Base-by-base conservation (phyloP, 2,329 filamentous ascomycete species). In the Thielaviopsis cerberus region DNA sequence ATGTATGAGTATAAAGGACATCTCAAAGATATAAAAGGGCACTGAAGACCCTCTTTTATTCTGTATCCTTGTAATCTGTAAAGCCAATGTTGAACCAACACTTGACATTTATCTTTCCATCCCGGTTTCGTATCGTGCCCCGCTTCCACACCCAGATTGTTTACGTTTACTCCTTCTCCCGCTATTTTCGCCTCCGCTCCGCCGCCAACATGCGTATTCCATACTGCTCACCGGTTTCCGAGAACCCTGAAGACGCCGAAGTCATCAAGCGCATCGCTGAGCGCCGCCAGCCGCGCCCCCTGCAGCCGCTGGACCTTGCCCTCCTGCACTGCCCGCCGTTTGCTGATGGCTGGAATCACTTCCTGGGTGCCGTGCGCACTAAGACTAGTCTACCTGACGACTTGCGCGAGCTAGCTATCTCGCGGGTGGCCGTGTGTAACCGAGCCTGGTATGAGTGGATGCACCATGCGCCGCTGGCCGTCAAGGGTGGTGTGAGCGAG, bases 361-460 rank as follows among this genome's bases (percentile, higher is more conserved):
- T 86, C 67, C 75, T 86, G 11, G 82, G 82, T 60, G 79, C 80
- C 25, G 69, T 83, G 34, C 76, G 81, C 62, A 80, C 78, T 50
- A 70, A 71, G 62, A 78, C 78, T 24, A 67, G 65, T 3, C 65
- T 83, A 5, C 57, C 70, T 3, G 75, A 73, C 54, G 75, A 78
- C 63, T 66, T 88, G 57, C 81, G 86, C 63, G 88, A 94, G 73
- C 74, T 90, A 20, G 83, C 86, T 63, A 90, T 94, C 64, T 88
- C 81, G 65, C 79, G 88, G 54, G 85, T 94, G 15, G 88, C 88
- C 13, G 82, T 85, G 17, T 77, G 88, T 64, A 94, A 94, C 70
- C 70, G 76, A 20, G 88, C 88, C 1, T 88, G 85, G 81, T 94
- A 89, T 69, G 88, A 94, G 69, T 94, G 86, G 88, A 78, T 73